Base-by-base conservation (phyloP, 129 eudicot species). In the Chrysanthemum lavandulifolium region DNA sequence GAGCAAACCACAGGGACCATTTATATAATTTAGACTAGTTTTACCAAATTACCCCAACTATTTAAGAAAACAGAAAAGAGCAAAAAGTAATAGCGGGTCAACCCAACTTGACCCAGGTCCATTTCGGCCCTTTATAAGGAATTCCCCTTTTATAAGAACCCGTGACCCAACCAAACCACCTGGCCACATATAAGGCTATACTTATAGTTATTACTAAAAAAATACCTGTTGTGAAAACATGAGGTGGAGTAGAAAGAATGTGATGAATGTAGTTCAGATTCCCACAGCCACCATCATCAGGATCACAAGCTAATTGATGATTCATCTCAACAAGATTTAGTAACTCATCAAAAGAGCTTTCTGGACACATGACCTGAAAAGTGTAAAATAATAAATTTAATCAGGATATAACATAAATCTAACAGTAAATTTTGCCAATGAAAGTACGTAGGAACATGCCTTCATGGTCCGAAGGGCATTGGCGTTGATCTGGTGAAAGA, bases 401-500 rank as follows among this genome's bases (percentile, higher is more conserved):
- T 23, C 29, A 58, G 11, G 0, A 13, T 23, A 53, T 48, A 54
- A 73, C 58, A 73, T 49, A 61, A 54, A 74, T 50, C 36, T 33
- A 6, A 31, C 23, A 4, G 31, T 3, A 21, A 80, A 77, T 62
- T 65, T 11, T 25, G 65, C 61, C 43, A 16, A 0, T 23, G 56
- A 27, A 55, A 74, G 33, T 47, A 57, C 6, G 27, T 23, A 67
- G 72, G 61, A 69, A 74, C 86, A 64, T 84, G 78, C 98, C 96
- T 90, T 90, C 93, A 84, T 90, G 61, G 96, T 90, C 33, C 97
- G 91, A 55, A 94, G 96, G 60, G 97, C 87, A 75, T 87, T 90
- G 83, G 98, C 98, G 76, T 94, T 94, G 31, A 94, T 88, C 77
- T 94, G 92, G 76, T 88, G 96, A 73, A 94, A 94, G 82, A 94